Base-by-base conservation (phyloP, 2,329 filamentous ascomycete genomes). In the Cladorrhinum sp. region DNA sequence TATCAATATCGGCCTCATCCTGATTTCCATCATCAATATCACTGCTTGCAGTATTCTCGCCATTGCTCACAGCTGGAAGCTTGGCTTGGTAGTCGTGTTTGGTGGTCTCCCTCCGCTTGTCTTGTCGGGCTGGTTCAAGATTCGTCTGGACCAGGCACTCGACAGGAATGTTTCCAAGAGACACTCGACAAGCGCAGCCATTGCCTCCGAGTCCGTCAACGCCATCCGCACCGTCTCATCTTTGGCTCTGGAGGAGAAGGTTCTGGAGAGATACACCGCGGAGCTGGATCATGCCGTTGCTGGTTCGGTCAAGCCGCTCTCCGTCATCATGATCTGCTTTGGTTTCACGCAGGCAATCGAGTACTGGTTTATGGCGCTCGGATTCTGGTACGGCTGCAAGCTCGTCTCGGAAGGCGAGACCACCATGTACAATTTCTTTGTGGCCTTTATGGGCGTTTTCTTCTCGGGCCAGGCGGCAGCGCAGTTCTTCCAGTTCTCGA, bases 401-500 rank as follows among this genome's bases (percentile, higher is more conserved):
- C 68, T 78, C 1, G 65, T 78, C 1, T 75, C 67, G 67, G 56
- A 73, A 14, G 69, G 72, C 20, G 75, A 79, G 62, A 76, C 78
- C 54, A 66, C 67, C 24, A 67, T 77, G 33, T 71, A 75, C n/a
- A 66, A 77, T 49, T 80, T 79, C 65, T 78, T 83, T 59, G 75
- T 84, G 18, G 75, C 80, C 8, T 83, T 83, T 63, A 76, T 82
- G 71, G 78, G 75, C 2, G 76, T 83, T 5, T 77, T 82, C 39
- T 81, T 77, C 64, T 75, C 74, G 0, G 77, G 74, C 0, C 76
- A 80, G 71, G 74, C 74, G 1, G 72, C 76, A 0, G 68, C 72
- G 0, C 72, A 75, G 53, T 68, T 80, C 8, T 80, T 80, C 66
- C 70, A 77, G 51, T 80, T 81, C 67, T 79, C 80, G 0, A 81